Percentiles rank a stretch among this genome's conserved stretches.
Conservation (phyloP, 805 yeast genomes). For the Saccharomycopsis fibuligera region DNA sequence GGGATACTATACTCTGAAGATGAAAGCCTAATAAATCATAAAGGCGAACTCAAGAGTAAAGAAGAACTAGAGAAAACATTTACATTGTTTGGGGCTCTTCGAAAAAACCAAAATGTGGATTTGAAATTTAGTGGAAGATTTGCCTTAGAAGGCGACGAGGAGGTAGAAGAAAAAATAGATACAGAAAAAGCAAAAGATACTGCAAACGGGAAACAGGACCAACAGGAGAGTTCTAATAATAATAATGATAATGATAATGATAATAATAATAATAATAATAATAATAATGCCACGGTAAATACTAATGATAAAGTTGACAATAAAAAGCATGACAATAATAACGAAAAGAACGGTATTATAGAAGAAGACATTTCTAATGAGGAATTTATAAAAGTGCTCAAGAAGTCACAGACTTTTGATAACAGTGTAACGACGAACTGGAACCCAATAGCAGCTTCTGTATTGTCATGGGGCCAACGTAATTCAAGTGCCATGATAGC, state of each 20-base stretch:
- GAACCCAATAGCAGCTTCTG: slow-evolving; percentile 43
- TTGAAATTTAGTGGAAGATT: slow-evolving; percentile 29
- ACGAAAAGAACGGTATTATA: slow-evolving; percentile 1
- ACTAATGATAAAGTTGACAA: too few relatives aligned
- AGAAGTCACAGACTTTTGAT: slow-evolving; percentile 34
- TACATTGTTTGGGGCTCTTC: slow-evolving; percentile 15
- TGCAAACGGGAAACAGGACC: slow-evolving; percentile 15
- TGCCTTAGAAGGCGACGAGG: slow-evolving; percentile 25
- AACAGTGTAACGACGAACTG: slow-evolving; percentile 45
- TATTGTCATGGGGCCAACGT: slow-evolving; percentile 50
- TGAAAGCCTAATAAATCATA: slow-evolving; percentile 45
- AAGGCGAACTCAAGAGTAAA: slow-evolving; percentile 28
- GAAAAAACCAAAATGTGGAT: slow-evolving; percentile 27
- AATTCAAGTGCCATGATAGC: slow-evolving; percentile 42
- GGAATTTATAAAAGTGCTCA: slow-evolving; percentile 28
- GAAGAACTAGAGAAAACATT: slow-evolving; percentile 27
- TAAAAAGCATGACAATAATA: not conserved
- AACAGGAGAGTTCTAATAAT: slow-evolving; percentile 4
- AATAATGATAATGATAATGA: not conserved
- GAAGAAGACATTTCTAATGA: too few relatives aligned
- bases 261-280: not conserved
- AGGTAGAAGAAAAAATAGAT: slow-evolving; percentile 5
- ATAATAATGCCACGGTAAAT: not conserved
- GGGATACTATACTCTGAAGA: slow-evolving; percentile 76
- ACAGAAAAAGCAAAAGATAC: not conserved